Conservation (phyloP, 257 asterid genomes). For the Fraxinus cuspidata region DNA sequence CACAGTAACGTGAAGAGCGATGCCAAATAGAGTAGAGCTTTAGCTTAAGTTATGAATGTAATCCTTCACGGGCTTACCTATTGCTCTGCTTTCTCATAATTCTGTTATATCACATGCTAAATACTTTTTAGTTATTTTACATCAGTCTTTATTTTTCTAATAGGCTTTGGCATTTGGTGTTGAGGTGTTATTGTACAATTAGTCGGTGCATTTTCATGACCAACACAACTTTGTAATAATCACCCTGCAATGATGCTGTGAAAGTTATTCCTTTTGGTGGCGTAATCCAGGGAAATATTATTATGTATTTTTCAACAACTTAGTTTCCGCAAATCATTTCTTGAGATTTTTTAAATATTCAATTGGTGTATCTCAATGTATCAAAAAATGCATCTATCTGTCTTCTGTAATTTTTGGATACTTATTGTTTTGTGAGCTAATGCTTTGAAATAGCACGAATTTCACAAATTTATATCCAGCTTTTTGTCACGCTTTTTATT, state of each 20-base stretch:
- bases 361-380: background rate
- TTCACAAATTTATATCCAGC: background rate
- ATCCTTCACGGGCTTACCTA: slow-evolving; percentile 15
- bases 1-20: background rate
- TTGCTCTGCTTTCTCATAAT: background rate
- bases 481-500: background rate
- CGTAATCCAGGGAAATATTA: slow-evolving; percentile 2
- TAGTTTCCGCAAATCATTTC: background rate
- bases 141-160: background rate
- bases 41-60: slow-evolving; percentile 7
- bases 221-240: background rate
- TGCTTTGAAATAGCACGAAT: background rate
- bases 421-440: slow-evolving; percentile 4
- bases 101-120: background rate
- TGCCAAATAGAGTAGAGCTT: background rate
- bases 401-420: background rate
- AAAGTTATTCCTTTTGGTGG: slow-evolving; percentile 3
- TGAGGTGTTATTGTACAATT: slow-evolving; percentile 7
- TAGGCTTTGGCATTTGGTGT: slow-evolving; percentile 16
- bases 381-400: background rate
- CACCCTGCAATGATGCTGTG: slow-evolving; percentile 1
- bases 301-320: background rate
- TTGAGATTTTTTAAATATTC: background rate
- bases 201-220: background rate
- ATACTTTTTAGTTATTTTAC: background rate